Conservation (phyloP, 75 land plant species). For the Pinus taeda region DNA sequence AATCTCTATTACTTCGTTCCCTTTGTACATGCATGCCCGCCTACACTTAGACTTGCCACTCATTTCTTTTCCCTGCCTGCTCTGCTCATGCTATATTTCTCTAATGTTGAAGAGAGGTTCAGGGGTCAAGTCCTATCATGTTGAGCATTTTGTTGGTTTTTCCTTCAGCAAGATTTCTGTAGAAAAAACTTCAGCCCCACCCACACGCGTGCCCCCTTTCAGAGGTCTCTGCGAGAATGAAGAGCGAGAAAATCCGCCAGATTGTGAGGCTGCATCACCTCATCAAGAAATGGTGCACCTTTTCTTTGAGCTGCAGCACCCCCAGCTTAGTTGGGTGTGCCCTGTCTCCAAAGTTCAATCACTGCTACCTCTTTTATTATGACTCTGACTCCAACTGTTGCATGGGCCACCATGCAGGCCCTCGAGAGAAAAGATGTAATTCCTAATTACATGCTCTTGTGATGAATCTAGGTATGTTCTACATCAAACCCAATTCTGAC, state of each 20-base stretch:
- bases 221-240: not conserved
- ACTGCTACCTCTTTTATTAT: not conserved
- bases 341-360: not conserved
- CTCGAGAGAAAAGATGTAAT: no score
- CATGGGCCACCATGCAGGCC: not conserved
- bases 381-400: not conserved
- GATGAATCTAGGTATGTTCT: no score
- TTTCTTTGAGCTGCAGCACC: not conserved
- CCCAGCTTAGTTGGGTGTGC: not conserved
- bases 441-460: no score
- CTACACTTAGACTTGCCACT: no score
- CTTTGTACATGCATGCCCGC: no score
- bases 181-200: not conserved
- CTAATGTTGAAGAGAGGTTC: no score
- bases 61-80: not conserved
- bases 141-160: not conserved
- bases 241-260: constrained; percentile 3
- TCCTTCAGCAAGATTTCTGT: not conserved
- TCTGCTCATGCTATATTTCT: not conserved
- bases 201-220: not conserved
- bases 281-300: not conserved
- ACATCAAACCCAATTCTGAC: no score
- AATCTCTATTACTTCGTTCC: not conserved
- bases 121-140: not conserved
- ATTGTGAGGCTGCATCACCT: not conserved